These are phyloP conservation scores for Eucalyptus microcorys DNA, from an alignment of 345 rosid species.

Conservation along the genomic window DNA sequence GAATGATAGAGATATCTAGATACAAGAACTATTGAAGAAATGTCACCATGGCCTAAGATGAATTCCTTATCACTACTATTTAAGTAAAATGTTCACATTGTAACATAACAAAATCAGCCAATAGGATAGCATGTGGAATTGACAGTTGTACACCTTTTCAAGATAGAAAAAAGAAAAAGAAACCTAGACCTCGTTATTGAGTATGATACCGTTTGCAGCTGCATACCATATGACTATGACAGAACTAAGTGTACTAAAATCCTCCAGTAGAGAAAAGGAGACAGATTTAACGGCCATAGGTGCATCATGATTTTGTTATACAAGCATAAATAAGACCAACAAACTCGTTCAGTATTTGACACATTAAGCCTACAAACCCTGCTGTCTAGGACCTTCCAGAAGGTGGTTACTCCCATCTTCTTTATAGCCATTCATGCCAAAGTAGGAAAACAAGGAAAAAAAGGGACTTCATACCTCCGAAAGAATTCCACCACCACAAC, in stretches of 20 bases:
- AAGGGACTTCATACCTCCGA: conserved; percentile 49
- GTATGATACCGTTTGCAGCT: neutral
- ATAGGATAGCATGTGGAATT: neutral
- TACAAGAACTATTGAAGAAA: neutral
- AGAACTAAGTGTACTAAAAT: neutral
- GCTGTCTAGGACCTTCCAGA: neutral
- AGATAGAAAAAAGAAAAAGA: neutral
- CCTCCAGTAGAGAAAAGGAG: neutral
- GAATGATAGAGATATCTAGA: neutral
- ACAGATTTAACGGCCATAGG: neutral
- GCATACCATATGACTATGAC: neutral
- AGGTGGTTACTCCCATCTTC: neutral
- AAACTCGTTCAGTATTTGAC: neutral
- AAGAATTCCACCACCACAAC: conserved; percentile 95
- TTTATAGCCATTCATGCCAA: neutral
- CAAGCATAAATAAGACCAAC: neutral
- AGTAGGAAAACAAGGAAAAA: neutral
- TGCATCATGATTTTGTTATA: neutral
- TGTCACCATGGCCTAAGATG: neutral
- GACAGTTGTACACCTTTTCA: neutral
- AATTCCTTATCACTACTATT: neutral
- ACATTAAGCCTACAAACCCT: neutral
- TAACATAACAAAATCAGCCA: neutral
- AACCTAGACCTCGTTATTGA: neutral
- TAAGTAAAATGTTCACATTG: neutral